These are phyloP conservation scores for Fusarium pseudograminearum DNA, from an alignment of 2,329 filamentous ascomycete species.

Conservation along the genomic window DNA sequence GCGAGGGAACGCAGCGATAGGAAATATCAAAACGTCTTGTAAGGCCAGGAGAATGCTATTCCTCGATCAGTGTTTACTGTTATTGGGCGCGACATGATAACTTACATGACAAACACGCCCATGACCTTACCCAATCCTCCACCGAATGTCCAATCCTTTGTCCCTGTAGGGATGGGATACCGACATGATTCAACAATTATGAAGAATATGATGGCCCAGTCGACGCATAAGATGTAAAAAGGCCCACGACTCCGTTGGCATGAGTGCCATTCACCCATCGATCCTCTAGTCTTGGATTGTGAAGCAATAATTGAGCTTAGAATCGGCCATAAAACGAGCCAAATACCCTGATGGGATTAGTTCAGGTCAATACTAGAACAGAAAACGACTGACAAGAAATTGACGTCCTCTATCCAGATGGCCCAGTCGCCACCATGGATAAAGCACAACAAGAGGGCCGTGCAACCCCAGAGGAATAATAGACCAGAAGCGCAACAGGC, in stretches of 20 bases:
- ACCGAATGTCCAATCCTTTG: conserved; percentile 8
- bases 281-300: neutral
- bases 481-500: conserved; percentile 16
- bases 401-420: conserved; percentile 6
- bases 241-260: conserved; percentile 6
- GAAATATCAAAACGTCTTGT: conserved; percentile 1
- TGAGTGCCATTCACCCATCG: neutral
- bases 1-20: conserved; percentile 4
- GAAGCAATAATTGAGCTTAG: conserved; percentile 3
- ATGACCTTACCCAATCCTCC: conserved; percentile 18
- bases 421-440: conserved; percentile 3
- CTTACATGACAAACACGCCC: conserved; percentile 22
- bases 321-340: conserved; percentile 21
- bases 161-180: conserved; percentile 12
- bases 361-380: fast-evolving
- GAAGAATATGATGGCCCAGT: conserved; percentile 5
- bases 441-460: neutral
- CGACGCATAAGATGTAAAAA: conserved; percentile 23
- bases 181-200: conserved; percentile 18
- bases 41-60: neutral
- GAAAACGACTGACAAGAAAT: conserved; percentile 2
- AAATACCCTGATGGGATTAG: conserved; percentile 1
- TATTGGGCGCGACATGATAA: neutral
- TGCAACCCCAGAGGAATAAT: conserved; percentile 9
- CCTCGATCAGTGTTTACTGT: neutral